Base-by-base conservation (phyloP, 192 early-diverging fungal species). In the Rhizoclosmatium sp. region DNA sequence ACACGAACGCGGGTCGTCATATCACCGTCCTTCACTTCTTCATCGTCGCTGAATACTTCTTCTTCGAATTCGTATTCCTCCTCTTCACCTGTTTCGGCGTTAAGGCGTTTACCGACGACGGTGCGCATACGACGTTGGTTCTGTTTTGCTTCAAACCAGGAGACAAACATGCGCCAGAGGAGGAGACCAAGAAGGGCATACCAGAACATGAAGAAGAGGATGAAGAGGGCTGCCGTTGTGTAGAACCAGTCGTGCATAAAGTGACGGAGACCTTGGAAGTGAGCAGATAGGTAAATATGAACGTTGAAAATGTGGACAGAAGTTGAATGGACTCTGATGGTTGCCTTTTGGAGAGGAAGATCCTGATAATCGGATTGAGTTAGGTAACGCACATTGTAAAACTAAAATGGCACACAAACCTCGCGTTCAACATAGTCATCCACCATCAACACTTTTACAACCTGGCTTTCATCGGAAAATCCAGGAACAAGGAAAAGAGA, bases 231-330 rank as follows among this genome's bases (percentile, higher is more conserved):
- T 1, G 85, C 91, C 0, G 91, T 92, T 9, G 90, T 88, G 45
- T 86, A 12, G 62, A 87, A 80, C 91, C 92, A 94, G 78, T 94
- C 89, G 82, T 91, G 90, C 93, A 94, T 92, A 82, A 90, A 92
- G 83, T 90, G 92, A n/a, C 91, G 82, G 1, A 92, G 82, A 3
- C 92, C 92, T 45, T 89, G 86, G 80, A 92, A 94, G 80, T 90
- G 86, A 1, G 89, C 89, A 2, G 86, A 82, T 47, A 91, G 81
- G 21, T 78, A 76, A 9, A 92, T 64, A 3, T 73, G 42, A 9
- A 85, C 85, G 2, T 54, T 60, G 70, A 93, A 92, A 3, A 89
- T 82, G 73, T 93, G 90, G 19, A 93, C 42, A 31, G 47, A 19
- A 3, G 84, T 79, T 48, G 85, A 82, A 56, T 86, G 87, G 54